Base-by-base conservation (phyloP, 768 basidiomycete species). In the Fomitopsis pulvina region DNA sequence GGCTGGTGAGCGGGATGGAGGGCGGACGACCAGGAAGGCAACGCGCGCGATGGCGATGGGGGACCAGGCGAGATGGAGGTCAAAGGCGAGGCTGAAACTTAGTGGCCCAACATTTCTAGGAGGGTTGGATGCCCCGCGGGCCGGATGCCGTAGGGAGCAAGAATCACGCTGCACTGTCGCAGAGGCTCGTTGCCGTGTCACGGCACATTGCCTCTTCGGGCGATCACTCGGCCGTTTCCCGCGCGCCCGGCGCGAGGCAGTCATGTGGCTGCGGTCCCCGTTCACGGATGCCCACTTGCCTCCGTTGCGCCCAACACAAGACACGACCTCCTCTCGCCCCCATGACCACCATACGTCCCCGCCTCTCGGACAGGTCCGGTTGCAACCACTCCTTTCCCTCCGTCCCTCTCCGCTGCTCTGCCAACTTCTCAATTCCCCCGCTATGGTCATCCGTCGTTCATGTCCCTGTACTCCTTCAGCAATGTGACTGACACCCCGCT, bases 31-130 rank as follows among this genome's bases (percentile, higher is more conserved):
- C 6, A 4, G 47, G n/a, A 18, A 38, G 37, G 16, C 21, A 20
- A 25, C n/a, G 25, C 21, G 34, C 37, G 12, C 37, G 47, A 22
- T 32, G 45, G 45, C 18, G 25, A 27, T 25, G 47, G 27, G 27
- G 34, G 34, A 37, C 14, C 5, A 18, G 5, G 14, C 34, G 41
- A 6, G 20, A 22, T 22, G 11, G 41, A 21, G 21, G 21, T 9
- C 12, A 32, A 28, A 34, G 45, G 24, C 32, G 45, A 32, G 28
- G 22, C n/a, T 22, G 28, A 18, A 24, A 18, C 24, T 21, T 14
- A 37, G 14, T 20, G 26, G 21, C 14, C 38, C 24, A 40, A 48
- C 47, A 48, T 48, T 48, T 48, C 34, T n/a, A n/a, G n/a, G n/a
- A n/a, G n/a, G n/a, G n/a, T n/a, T 26, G 45, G 28, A 7, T 46